These are phyloP conservation scores for Chrysopogon serrulatus DNA, from an alignment of 176 grass and related monocot genomes.

Conservation along the genomic window DNA sequence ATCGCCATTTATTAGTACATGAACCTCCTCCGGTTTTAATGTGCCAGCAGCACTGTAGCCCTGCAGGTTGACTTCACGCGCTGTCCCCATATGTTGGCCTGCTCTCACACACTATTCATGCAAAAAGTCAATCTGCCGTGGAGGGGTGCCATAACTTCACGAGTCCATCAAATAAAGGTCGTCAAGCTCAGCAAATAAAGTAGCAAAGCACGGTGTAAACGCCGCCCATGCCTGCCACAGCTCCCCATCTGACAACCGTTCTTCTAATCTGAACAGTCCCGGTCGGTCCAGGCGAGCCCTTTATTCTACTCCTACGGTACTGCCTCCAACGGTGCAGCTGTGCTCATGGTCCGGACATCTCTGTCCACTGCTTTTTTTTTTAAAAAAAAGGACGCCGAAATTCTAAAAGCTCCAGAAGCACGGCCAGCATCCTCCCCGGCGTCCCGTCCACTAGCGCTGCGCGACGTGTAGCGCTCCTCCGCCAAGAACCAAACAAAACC, in stretches of 20 bases:
- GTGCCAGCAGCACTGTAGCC: background rate
- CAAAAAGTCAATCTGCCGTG: background rate
- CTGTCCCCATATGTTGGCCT: background rate
- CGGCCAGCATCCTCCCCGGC: background rate
- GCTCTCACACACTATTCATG: too few species aligned
- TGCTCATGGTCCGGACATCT: background rate
- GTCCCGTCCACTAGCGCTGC: background rate
- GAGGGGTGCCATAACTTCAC: background rate
- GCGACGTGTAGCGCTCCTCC: slow-evolving; percentile 2
- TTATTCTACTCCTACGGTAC: background rate
- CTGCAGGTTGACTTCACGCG: background rate
- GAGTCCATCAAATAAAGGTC: background rate
- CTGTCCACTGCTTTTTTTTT: slow-evolving; percentile 10
- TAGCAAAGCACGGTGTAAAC: background rate
- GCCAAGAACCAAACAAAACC: slow-evolving; percentile 13
- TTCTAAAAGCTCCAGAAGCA: background rate
- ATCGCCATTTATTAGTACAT: too few species aligned
- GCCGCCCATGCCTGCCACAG: background rate
- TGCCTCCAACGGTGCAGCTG: too few species aligned
- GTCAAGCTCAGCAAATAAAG: background rate
- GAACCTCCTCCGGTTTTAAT: background rate
- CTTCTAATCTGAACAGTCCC: background rate
- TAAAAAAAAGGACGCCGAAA: background rate
- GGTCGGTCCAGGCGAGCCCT: too few species aligned
- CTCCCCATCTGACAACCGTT: background rate